Evolutionary conservation across 768 basidiomycete genomes (phyloP).

Genomic region (Suillus brevipes): DNA sequence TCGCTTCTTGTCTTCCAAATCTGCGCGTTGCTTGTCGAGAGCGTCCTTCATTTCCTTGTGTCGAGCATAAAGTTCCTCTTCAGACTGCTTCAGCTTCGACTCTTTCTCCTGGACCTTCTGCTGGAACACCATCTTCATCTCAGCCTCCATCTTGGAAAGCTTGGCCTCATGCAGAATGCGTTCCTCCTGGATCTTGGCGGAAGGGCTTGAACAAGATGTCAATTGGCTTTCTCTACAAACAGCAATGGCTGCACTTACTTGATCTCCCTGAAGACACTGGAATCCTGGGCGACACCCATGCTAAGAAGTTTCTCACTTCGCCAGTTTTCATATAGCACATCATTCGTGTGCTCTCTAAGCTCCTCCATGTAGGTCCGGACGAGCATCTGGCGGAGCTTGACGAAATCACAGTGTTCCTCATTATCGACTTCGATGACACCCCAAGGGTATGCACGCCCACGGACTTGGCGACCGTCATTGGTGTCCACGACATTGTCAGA

Average conservation of each 20-base stretch:
- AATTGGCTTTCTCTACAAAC: conserved; percentile 13
- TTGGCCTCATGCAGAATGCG: conserved; percentile 95
- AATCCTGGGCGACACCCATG: conserved; percentile 98
- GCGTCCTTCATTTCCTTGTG: conserved; percentile 99
- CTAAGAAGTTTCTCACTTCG: conserved; percentile 92
- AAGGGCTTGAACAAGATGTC: conserved; percentile 61
- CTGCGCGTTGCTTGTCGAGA: conserved; percentile 91
- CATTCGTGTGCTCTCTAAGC: conserved; percentile 94
- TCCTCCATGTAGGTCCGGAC: conserved; percentile 99
- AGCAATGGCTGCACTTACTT: conserved; percentile 62
- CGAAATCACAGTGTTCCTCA: conserved; percentile 98
- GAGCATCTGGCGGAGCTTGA: conserved; percentile 99
- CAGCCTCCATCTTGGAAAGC: conserved; percentile 98
- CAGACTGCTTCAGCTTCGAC: conserved; percentile 96
- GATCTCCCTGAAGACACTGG: conserved; percentile 98
- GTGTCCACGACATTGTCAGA: conserved; percentile 82
- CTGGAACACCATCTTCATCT: conserved; percentile 99
- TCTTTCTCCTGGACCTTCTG: conserved; percentile 99
- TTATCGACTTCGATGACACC: conserved; percentile 99
- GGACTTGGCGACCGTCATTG: conserved; percentile 87
- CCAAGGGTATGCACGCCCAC: conserved; percentile 97
- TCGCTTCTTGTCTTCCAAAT: conserved; percentile 98
- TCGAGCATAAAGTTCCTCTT: conserved; percentile 97
- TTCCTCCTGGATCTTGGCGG: conserved; percentile 94
- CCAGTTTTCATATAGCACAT: conserved; percentile 97